phyloP scores from a whole-genome alignment of 2,329 filamentous ascomycete species.

The Aplosporella prunicola region DNA sequence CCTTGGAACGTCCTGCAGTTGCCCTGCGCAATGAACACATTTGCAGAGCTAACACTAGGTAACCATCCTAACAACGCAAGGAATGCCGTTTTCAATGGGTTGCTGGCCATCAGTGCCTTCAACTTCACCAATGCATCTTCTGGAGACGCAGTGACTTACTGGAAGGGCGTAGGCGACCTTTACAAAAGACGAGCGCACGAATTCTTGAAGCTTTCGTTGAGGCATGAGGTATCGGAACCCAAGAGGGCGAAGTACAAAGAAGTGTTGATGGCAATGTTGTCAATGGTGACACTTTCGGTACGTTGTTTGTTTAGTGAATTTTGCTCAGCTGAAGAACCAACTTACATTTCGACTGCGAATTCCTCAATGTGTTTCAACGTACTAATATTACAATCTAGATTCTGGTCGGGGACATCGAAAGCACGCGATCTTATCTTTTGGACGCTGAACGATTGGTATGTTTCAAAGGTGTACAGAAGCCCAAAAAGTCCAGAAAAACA shows the following conservation, averaged over 20 bases:
- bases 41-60: slow-evolving; percentile 13
- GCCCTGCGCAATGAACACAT: slow-evolving; percentile 13
- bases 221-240: slow-evolving; percentile 25
- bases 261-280: slow-evolving; percentile 37
- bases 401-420: slow-evolving; percentile 16
- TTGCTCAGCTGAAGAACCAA: neutral
- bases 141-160: slow-evolving; percentile 16
- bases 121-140: slow-evolving; percentile 25
- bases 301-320: neutral
- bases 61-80: slow-evolving; percentile 14
- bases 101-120: slow-evolving; percentile 37
- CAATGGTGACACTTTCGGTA: slow-evolving; percentile 24
- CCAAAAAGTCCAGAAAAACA: slow-evolving; percentile 32
- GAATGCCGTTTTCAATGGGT: slow-evolving; percentile 21
- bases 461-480: slow-evolving; percentile 28
- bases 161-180: slow-evolving; percentile 24
- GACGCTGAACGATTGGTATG: slow-evolving; percentile 38
- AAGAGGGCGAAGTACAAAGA: slow-evolving; percentile 36
- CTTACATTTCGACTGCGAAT: no score
- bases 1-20: slow-evolving; percentile 16
- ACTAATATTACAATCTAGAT: slow-evolving; percentile 13
- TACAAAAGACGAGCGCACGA: slow-evolving; percentile 25
- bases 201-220: slow-evolving; percentile 25
- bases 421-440: slow-evolving; percentile 30
- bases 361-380: no score